Percentiles rank a stretch among this genome's conserved stretches.
Evolutionary conservation across 1,284 basidiomycete genomes (phyloP).

Genomic region (Rhodotorula glutinis): DNA sequence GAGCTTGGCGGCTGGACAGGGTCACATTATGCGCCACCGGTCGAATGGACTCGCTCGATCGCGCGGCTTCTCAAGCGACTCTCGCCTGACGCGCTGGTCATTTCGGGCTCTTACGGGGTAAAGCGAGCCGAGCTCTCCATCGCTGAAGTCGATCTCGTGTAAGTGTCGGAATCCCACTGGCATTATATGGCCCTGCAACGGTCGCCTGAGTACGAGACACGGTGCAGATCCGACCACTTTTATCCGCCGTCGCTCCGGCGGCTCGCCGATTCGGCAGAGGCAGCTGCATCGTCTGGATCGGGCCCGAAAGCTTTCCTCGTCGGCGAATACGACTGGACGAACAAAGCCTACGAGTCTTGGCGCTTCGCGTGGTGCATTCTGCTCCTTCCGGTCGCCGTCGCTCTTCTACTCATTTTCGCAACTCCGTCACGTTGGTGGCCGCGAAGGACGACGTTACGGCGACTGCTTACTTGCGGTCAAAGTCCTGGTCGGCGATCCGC

Average conservation of each 20-base stretch:
- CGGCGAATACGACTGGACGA: constrained; percentile 44
- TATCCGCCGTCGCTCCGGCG: constrained; percentile 38
- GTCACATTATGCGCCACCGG: constrained; percentile 41
- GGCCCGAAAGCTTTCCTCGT: constrained; percentile 30
- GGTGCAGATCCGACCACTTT: constrained; percentile 41
- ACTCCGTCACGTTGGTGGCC: constrained; percentile 36
- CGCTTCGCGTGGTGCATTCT: constrained; percentile 30
- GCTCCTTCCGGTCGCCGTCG: constrained; percentile 33
- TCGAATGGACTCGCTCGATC: constrained; percentile 48
- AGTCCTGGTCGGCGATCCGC: no score
- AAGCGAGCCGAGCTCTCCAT: constrained; percentile 28
- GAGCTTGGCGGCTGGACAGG: constrained; percentile 45
- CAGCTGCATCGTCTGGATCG: constrained; percentile 1
- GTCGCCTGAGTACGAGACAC: not conserved
- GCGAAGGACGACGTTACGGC: constrained; percentile 15
- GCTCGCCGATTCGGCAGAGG: constrained; percentile 16
- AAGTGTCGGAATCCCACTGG: no score
- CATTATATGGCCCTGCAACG: no score
- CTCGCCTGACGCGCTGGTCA: constrained; percentile 47
- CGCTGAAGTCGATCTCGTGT: constrained; percentile 36
- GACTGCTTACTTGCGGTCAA: constrained; percentile 14
- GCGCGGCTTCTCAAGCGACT: constrained; percentile 46
- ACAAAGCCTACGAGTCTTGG: constrained; percentile 29
- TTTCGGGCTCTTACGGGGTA: constrained; percentile 41
- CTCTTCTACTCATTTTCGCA: constrained; percentile 7